Base-by-base conservation (phyloP, 495 filamentous ascomycete genomes). In the Hypoxylon lenormandii region DNA sequence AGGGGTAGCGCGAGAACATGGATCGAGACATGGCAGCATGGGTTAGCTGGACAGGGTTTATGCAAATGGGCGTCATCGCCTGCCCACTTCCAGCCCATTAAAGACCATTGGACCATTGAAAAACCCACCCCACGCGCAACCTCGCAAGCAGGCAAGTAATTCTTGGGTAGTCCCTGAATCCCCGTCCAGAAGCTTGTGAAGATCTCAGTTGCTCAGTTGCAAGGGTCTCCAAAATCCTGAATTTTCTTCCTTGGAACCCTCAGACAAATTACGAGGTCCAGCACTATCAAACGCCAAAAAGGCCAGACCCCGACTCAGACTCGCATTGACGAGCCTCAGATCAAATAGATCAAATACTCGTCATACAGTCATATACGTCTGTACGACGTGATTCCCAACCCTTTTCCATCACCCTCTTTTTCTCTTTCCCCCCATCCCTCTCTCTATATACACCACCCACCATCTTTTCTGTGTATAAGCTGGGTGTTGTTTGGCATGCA, bases 51-150 rank as follows among this genome's bases (percentile, higher is more conserved):
- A 59, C 68, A 63, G 64, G 68, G 72, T 60, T 58, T 33, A 51
- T 59, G 54, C 52, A 47, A 60, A 60, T 56, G 48, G 56, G 52
- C 69, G 72, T 74, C 72, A 74, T 74, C 37, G 49, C 45, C 46
- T 37, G 50, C 58, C 36, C 67, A 43, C 46, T 2, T 5, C 23
- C 23, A 26, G 23, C 23, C 23, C 23, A 26, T 26, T 42, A 46
- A 40, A 12, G 19, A 2, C 23, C 33, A 23, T 11, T 33, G 30
- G 30, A 33, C 10, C 30, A 33, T 8, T 28, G 26, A 28, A 28
- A 28, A 28, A 40, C 60, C 49, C 11, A 45, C 21, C 5, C 26
- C n/a, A 19, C 30, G 5, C 45, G 30, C 30, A 7, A 33, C 30
- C n/a, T n/a, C n/a, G n/a, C n/a, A n/a, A n/a, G n/a, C n/a, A n/a